A percentile compares a stretch with the other conserved stretches of the same genome.
These are phyloP conservation scores for Lasiodiplodia sp. DNA, from an alignment of 2,329 filamentous ascomycete genomes.

Conservation along the genomic window DNA sequence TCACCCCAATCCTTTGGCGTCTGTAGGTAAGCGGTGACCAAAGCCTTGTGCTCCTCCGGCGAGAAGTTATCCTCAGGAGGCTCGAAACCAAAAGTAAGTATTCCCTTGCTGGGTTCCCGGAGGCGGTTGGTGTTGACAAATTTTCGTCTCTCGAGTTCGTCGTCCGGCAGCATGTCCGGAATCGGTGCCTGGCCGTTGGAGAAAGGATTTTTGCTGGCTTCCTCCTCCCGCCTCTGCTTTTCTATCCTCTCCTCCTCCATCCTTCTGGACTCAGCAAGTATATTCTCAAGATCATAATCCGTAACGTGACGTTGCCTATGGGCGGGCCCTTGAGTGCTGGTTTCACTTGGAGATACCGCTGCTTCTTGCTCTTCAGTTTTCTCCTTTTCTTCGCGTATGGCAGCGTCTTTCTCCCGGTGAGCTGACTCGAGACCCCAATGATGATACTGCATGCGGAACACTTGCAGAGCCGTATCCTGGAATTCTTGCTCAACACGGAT, in stretches of 20 bases:
- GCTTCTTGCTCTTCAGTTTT: slow-evolving; percentile 45
- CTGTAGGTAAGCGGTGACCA: slow-evolving; percentile 78
- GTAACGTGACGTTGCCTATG: slow-evolving; percentile 63
- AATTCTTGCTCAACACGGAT: slow-evolving; percentile 41
- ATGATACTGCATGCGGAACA: slow-evolving; percentile 50
- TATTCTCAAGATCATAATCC: slow-evolving; percentile 74
- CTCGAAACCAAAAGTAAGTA: slow-evolving; percentile 74
- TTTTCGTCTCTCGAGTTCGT: slow-evolving; percentile 64
- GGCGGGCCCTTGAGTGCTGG: slow-evolving; percentile 53
- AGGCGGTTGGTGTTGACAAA: slow-evolving; percentile 73
- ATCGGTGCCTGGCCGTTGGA: slow-evolving; percentile 76
- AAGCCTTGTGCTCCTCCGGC: slow-evolving; percentile 71
- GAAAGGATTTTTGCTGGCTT: slow-evolving; percentile 68
- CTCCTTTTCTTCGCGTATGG: slow-evolving; percentile 43
- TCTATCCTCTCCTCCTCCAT: slow-evolving; percentile 75
- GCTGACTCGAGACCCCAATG: slow-evolving; percentile 50
- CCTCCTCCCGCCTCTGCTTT: slow-evolving; percentile 61
- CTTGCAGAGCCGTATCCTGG: slow-evolving; percentile 39
- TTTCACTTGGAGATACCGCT: slow-evolving; percentile 48
- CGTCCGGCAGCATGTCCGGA: slow-evolving; percentile 71
- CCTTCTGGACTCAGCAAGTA: slow-evolving; percentile 65
- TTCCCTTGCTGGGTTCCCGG: slow-evolving; percentile 70
- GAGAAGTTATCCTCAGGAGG: slow-evolving; percentile 79
- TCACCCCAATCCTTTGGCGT: slow-evolving; percentile 82
- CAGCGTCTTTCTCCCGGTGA: slow-evolving; percentile 49